Evolutionary conservation across 2,329 filamentous ascomycete species (phyloP).

Genomic region (Aureobasidium namibiae): DNA sequence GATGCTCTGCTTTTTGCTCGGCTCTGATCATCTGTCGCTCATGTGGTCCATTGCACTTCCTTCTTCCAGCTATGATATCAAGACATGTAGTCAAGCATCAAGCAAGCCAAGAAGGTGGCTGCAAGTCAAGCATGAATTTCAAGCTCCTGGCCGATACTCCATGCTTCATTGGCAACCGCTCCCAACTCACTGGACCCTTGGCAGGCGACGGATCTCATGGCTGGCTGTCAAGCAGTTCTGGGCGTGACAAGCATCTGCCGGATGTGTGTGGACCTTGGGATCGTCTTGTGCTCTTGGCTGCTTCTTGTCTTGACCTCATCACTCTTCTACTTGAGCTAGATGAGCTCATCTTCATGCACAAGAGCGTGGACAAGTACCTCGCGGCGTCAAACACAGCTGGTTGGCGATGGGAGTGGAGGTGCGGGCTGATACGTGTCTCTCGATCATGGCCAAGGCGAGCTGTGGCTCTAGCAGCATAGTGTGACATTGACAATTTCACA

Average conservation of each 20-base stretch:
- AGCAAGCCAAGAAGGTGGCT: slow-evolving; percentile 5
- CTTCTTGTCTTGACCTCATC: not conserved
- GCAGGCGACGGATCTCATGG: not conserved
- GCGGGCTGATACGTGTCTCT: no score
- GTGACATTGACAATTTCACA: no score
- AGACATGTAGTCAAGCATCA: slow-evolving; percentile 2
- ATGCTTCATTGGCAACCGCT: not conserved
- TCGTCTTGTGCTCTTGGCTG: not conserved
- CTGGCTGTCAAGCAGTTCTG: not conserved
- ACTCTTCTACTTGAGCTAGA: no score
- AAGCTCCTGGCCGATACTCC: not conserved
- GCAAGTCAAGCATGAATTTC: not conserved
- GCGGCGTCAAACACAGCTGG: no score
- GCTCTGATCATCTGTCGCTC: not conserved
- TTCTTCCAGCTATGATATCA: not conserved
- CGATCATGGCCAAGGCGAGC: no score
- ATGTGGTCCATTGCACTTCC: not conserved
- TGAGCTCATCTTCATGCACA: no score
- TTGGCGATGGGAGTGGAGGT: no score
- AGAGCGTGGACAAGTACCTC: no score
- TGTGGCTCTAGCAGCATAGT: no score
- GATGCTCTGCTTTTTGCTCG: slow-evolving; percentile 4
- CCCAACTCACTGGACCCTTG: not conserved
- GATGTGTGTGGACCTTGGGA: not conserved
- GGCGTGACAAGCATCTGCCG: not conserved